Percentiles rank a stretch among this genome's conserved stretches.
Conservation (phyloP, 306 rosid species). For the Hippophae rhamnoides region DNA sequence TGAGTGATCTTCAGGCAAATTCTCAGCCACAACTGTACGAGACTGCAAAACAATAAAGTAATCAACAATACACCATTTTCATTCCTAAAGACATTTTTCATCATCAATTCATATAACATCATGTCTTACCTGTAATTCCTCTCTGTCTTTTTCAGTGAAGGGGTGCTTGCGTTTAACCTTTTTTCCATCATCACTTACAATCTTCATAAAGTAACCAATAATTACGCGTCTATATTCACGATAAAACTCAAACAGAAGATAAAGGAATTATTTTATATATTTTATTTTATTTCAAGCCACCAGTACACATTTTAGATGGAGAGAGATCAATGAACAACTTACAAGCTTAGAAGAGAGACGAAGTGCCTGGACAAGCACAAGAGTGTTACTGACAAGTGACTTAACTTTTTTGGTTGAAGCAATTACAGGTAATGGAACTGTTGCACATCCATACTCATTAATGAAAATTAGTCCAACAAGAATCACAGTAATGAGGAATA, state of each 20-base stretch:
- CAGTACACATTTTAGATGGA: too few relatives aligned
- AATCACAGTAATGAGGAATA: not conserved
- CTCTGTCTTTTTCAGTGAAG: slow-evolving; percentile 76
- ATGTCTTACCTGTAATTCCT: slow-evolving; percentile 62
- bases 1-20: slow-evolving; percentile 95
- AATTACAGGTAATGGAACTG: slow-evolving; percentile 67
- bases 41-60: slow-evolving; percentile 43
- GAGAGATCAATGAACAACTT: slow-evolving; percentile 18
- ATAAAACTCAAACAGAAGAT: slow-evolving; percentile 1
- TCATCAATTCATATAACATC: not conserved
- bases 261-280: not conserved
- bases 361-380: slow-evolving; percentile 52
- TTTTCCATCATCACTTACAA: slow-evolving; percentile 67
- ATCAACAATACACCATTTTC: not conserved
- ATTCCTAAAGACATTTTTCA: not conserved
- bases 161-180: slow-evolving; percentile 74
- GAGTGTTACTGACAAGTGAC: slow-evolving; percentile 50
- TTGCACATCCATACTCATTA: slow-evolving; percentile 13
- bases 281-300: slow-evolving; percentile 2
- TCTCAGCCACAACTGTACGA: slow-evolving; percentile 79
- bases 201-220: slow-evolving; percentile 31
- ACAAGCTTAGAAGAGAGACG: slow-evolving; percentile 83
- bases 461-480: not conserved
- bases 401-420: slow-evolving; percentile 75
- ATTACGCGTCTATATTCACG: not conserved